Base-by-base conservation (phyloP, 2,329 filamentous ascomycete species). In the Phaeosphaeriaceae sp. region DNA sequence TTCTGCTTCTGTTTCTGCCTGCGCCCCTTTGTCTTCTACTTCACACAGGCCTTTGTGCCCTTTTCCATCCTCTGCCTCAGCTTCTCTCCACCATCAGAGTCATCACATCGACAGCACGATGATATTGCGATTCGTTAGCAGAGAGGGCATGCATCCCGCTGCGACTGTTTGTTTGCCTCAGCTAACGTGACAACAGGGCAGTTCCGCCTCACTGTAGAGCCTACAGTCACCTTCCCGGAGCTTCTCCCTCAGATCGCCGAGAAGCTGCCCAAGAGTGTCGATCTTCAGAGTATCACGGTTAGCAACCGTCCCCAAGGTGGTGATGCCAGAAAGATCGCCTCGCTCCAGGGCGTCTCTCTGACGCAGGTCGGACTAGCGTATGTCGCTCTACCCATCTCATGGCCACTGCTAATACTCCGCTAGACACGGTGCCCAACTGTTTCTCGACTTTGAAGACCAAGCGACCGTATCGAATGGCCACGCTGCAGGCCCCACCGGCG, bases 361-460 rank as follows among this genome's bases (percentile, higher is more conserved):
- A 76, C 82, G 53, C 80, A 83, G 67, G 85, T 89, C 57, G 85
- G 85, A 49, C 75, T 89, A 56, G 83, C 79, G 85, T 86, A 71
- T n/a, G 68, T 69, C 58, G 56, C 60, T 61, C 60, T 53, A 41
- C 53, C 25, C 20, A 33, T 47, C 45, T 49, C n/a, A 46, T 48
- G 15, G 31, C 48, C 53, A 48, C 22, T 52, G 58, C 68, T 75
- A 58, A 71, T 55, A 61, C 56, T 5, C 4, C 24, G n/a, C 21
- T 41, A 95, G 91, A 62, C 92, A 99, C 75, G 95, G 95, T 62
- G 93, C 97, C 73, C 88, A 97, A 73, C 87, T 99, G 63, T 99
- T 93, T 78, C 82, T 98, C 65, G 88, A 86, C 65, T 99, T 96
- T 79, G 81, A 89, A 67, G 86, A 91, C 69, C 81, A 85, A 53